These are phyloP conservation scores for Orbilia ellipsospora DNA, from an alignment of 2,329 filamentous ascomycete species.

Conservation along the genomic window DNA sequence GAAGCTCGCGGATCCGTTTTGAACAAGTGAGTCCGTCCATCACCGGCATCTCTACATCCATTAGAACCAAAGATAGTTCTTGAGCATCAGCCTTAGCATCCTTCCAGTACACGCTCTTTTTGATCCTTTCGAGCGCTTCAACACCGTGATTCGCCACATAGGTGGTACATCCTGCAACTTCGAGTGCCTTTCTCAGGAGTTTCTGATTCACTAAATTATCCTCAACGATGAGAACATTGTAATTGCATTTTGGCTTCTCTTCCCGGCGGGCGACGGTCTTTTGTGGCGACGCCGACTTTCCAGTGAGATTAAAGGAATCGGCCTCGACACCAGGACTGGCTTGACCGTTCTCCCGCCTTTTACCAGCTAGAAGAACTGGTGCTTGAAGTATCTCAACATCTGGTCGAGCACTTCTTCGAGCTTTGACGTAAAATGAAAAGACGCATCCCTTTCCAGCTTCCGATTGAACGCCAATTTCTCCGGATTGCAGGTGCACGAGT, in stretches of 20 bases:
- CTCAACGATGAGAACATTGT: constrained; percentile 63
- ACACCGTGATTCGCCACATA: constrained; percentile 74
- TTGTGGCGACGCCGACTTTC: not conserved
- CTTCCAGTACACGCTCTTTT: constrained; percentile 67
- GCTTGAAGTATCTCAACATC: constrained; percentile 49
- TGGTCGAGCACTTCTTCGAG: constrained; percentile 69
- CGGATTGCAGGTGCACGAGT: constrained; percentile 79
- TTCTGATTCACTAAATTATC: constrained; percentile 65
- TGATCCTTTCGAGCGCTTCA: constrained; percentile 71
- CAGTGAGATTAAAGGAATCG: not conserved
- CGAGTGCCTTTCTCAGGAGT: constrained; percentile 62
- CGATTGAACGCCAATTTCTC: constrained; percentile 78
- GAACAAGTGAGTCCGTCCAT: constrained; percentile 65
- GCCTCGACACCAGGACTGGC: constrained; percentile 16
- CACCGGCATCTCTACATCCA: constrained; percentile 66
- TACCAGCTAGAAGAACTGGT: constrained; percentile 26
- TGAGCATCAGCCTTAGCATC: constrained; percentile 50
- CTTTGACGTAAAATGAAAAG: constrained; percentile 81
- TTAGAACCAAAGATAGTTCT: constrained; percentile 40
- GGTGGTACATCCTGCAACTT: constrained; percentile 66
- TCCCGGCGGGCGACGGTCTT: not conserved
- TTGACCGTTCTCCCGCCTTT: constrained; percentile 22
- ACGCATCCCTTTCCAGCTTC: constrained; percentile 76
- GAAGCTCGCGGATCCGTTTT: constrained; percentile 60
- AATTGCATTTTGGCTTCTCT: constrained; percentile 34